phyloP scores from a whole-genome alignment of 2,329 filamentous ascomycete genomes.

The Penicillium capsulatum region DNA sequence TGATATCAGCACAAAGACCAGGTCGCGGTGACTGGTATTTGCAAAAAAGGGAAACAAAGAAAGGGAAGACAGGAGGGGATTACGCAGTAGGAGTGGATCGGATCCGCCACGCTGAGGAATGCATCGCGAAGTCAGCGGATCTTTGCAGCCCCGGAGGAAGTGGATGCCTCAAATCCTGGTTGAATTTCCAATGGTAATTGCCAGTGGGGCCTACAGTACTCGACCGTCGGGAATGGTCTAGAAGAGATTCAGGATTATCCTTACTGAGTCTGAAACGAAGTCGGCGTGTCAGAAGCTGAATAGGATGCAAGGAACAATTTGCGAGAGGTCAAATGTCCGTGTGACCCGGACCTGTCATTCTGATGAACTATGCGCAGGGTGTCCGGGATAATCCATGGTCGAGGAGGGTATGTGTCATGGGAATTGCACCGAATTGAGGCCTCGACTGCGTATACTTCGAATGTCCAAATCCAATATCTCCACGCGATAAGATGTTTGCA shows the following conservation, averaged over 20 bases:
- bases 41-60: constrained; percentile 6
- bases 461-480: too few species aligned
- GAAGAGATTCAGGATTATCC: background rate
- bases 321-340: background rate
- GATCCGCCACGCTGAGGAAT: constrained; percentile 20
- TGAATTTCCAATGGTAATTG: constrained; percentile 1
- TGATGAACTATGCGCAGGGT: too few species aligned
- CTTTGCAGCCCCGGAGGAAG: too few species aligned
- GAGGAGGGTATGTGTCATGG: too few species aligned
- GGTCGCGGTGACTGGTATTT: constrained; percentile 6
- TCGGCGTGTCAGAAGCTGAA: constrained; percentile 6
- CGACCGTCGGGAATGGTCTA: too few species aligned
- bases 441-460: too few species aligned
- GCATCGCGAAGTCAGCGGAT: constrained; percentile 4
- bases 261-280: constrained; percentile 7
- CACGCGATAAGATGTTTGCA: constrained; percentile 24
- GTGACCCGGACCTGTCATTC: constrained; percentile 1
- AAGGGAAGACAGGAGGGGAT: constrained; percentile 11
- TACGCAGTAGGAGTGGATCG: constrained; percentile 12
- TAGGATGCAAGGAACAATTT: background rate
- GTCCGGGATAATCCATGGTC: too few species aligned
- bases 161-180: background rate
- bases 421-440: too few species aligned
- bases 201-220: background rate
- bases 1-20: constrained; percentile 10